Base-by-base conservation (phyloP, 306 rosid genomes). In the Cucurbita moschata region DNA sequence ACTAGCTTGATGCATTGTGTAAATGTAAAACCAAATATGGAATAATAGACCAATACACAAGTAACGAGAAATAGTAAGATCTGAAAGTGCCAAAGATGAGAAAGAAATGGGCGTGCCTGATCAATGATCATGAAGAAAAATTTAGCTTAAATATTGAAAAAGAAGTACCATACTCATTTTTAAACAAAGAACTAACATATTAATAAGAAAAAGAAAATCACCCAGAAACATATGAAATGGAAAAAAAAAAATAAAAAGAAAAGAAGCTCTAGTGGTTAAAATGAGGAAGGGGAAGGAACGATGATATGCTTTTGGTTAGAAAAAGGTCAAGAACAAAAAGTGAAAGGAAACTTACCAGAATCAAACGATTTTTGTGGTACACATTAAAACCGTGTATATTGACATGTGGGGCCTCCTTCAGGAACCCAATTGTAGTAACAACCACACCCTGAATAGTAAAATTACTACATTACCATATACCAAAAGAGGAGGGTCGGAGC, bases 311-410 rank as follows among this genome's bases (percentile, higher is more conserved):
- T 18, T 11, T 6, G n/a, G 18, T 66, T 11, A 65, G 38, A 47
- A 23, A 26, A 68, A 14, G 6, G 57, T n/a, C 8, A 4, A 46
- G 26, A 26, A 26, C 44, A 49, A 66, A 35, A 6, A 26, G 21
- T 75, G 73, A 49, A 71, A 63, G 55, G 49, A 43, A 77, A 12
- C 76, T 83, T 82, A 91, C 99, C 88, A 86, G 78, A 77, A 94
- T 94, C 69, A 94, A 81, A 76, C 99, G 96, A 79, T 91, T 89
- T 82, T 91, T 94, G 83, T 94, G 95, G 86, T 94, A 91, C 71
- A 94, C 85, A 73, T 89, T 90, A 82, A 94, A 94, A 74, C 98
- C 99, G 44, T 94, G 99, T 52, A 85, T 56, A 76, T 60, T 75
- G 77, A 94, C 81, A 3, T 44, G 66, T 6, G 99, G 99, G 79